These are phyloP conservation scores for Yamadazyma ubonensis DNA, from an alignment of 805 yeast genomes.

Conservation along the genomic window DNA sequence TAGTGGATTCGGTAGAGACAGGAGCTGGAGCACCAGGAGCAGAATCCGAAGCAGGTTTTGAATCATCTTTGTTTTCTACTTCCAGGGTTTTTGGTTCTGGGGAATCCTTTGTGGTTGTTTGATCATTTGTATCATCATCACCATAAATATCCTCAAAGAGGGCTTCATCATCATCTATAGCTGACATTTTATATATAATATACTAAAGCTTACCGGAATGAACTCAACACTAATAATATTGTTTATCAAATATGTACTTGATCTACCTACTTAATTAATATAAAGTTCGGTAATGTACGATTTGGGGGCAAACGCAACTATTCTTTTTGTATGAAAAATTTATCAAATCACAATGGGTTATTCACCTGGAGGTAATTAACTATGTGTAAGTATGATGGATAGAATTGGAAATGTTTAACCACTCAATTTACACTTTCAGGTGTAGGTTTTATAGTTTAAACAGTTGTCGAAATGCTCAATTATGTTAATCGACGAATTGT, in stretches of 20 bases:
- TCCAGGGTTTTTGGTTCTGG: conserved; percentile 5
- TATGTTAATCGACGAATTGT: no score
- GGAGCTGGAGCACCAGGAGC: conserved; percentile 13
- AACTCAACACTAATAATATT: conserved; percentile 1
- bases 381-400: no score
- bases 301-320: conserved; percentile 1
- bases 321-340: no score
- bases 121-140: conserved; percentile 10
- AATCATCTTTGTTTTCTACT: conserved; percentile 4
- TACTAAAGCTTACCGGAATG: background rate
- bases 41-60: conserved; percentile 15
- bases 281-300: conserved; percentile 6
- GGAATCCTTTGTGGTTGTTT: conserved; percentile 17
- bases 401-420: no score
- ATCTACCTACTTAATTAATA: conserved; percentile 7
- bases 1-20: conserved; percentile 9
- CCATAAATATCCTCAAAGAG: conserved; percentile 86
- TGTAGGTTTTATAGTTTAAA: no score
- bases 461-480: no score
- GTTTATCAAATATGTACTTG: conserved; percentile 11
- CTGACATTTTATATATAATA: conserved; percentile 23
- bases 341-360: background rate
- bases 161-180: conserved; percentile 88
- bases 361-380: background rate
- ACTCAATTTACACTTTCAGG: no score